Evolutionary conservation across 2,329 filamentous ascomycete genomes (phyloP).

Genomic region (Metarhizium album): DNA sequence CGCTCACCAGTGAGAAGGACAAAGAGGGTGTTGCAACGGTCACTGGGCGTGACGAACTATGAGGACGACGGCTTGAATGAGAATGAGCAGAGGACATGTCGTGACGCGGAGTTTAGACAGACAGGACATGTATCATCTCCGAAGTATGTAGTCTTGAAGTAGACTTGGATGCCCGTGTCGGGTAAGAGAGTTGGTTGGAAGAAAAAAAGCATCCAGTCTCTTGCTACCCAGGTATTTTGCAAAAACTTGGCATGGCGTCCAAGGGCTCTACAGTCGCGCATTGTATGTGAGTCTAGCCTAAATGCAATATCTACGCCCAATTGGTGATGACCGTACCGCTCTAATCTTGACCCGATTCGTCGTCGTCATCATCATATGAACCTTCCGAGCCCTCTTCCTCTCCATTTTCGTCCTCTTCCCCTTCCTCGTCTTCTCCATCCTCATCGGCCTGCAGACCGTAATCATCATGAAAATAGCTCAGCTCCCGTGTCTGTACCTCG

Average conservation of each 20-base stretch:
- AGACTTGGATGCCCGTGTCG: neutral
- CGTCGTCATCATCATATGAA: slow-evolving; percentile 13
- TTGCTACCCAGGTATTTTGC: neutral
- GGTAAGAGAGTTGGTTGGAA: neutral
- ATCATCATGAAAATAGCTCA: slow-evolving; percentile 78
- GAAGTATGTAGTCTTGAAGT: neutral
- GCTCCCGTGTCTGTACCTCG: slow-evolving; percentile 59
- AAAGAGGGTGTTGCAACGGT: slow-evolving; percentile 48
- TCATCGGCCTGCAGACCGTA: slow-evolving; percentile 69
- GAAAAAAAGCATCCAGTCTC: neutral
- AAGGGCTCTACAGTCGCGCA: neutral
- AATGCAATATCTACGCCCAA: neutral
- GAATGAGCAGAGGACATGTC: neutral
- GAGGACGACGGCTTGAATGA: neutral
- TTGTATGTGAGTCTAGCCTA: neutral
- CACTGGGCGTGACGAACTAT: slow-evolving; percentile 65
- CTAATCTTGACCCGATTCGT: slow-evolving; percentile 1
- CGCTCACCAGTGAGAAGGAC: slow-evolving; percentile 31
- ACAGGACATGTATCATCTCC: neutral
- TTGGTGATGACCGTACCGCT: neutral
- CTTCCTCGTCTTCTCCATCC: slow-evolving; percentile 41
- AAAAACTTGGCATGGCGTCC: neutral
- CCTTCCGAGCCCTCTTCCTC: slow-evolving; percentile 20
- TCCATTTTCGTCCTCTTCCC: slow-evolving; percentile 33
- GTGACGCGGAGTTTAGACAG: neutral